phyloP scores from a whole-genome alignment of 2,329 filamentous ascomycete species.

The Exophiala sp. region DNA sequence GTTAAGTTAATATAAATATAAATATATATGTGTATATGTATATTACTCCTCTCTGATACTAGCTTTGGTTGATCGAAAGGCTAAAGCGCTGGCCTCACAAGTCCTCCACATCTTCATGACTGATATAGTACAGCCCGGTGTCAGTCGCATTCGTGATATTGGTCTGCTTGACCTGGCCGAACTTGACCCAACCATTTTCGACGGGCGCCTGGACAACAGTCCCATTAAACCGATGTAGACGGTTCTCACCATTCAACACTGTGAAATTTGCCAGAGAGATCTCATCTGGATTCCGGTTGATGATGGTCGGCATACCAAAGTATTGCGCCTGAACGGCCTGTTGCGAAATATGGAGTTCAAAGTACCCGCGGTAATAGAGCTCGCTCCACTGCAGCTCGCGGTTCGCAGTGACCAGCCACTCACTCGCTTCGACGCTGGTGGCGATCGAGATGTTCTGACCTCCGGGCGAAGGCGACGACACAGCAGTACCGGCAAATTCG shows the following conservation, averaged over 20 bases:
- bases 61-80: no score
- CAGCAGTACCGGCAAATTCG: conserved; percentile 62
- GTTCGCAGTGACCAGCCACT: conserved; percentile 48
- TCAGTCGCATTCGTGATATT: conserved; percentile 35
- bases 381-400: conserved; percentile 67
- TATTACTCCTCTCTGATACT: not conserved
- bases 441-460: conserved; percentile 54
- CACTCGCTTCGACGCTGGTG: conserved; percentile 45
- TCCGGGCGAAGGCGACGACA: conserved; percentile 54
- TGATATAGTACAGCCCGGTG: conserved; percentile 34
- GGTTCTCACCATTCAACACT: conserved; percentile 57
- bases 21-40: not conserved
- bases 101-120: conserved; percentile 20
- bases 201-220: conserved; percentile 45
- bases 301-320: conserved; percentile 58
- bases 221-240: conserved; percentile 43
- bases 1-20: no score
- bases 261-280: conserved; percentile 65
- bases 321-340: conserved; percentile 57
- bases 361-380: conserved; percentile 68
- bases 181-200: conserved; percentile 37
- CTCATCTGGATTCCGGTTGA: conserved; percentile 57
- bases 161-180: conserved; percentile 31
- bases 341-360: conserved; percentile 54
- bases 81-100: no score